Conservation (phyloP, 306 rosid genomes). For the barrel medic (Medicago truncatula) region DNA sequence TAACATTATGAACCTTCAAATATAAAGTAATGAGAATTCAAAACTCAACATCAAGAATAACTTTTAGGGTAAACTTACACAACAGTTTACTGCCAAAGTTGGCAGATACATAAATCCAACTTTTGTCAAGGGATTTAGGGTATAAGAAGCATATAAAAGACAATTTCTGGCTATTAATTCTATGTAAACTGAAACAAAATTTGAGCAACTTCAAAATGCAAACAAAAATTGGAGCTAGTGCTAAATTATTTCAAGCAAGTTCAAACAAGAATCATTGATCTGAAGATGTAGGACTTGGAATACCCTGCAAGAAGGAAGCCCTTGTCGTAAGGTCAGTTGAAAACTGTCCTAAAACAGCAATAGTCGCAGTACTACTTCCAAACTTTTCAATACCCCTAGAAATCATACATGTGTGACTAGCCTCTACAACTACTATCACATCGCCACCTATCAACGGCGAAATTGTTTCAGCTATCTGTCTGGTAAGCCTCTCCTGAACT, state of each 20-base stretch:
- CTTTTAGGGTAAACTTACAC: neutral
- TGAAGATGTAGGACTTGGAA: conserved; percentile 55
- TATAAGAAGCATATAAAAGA: neutral
- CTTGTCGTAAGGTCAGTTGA: conserved; percentile 62
- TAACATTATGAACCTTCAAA: neutral
- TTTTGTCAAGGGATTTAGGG: neutral
- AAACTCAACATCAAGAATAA: conserved; percentile 19
- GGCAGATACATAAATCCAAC: neutral
- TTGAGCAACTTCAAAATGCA: conserved; percentile 27
- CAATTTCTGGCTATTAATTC: conserved; percentile 15
- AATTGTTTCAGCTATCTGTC: conserved; percentile 92
- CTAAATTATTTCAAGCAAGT: conserved; percentile 30
- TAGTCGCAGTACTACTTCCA: conserved; percentile 90
- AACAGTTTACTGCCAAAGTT: conserved; percentile 28
- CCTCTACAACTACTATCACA: conserved; percentile 91
- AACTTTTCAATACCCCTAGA: conserved; percentile 93
- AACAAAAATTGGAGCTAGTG: conserved; percentile 17
- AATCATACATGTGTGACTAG: conserved; percentile 94
- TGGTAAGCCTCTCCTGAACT: conserved; percentile 95
- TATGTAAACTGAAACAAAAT: conserved; percentile 26
- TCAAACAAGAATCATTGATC: conserved; percentile 47
- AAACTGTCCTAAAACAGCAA: conserved; percentile 78
- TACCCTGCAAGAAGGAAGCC: conserved; percentile 76
- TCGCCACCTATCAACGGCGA: conserved; percentile 77
- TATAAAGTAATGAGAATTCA: conserved; percentile 31